Conservation (phyloP, 2,329 filamentous ascomycete genomes). For the Nakataea oryzae region DNA sequence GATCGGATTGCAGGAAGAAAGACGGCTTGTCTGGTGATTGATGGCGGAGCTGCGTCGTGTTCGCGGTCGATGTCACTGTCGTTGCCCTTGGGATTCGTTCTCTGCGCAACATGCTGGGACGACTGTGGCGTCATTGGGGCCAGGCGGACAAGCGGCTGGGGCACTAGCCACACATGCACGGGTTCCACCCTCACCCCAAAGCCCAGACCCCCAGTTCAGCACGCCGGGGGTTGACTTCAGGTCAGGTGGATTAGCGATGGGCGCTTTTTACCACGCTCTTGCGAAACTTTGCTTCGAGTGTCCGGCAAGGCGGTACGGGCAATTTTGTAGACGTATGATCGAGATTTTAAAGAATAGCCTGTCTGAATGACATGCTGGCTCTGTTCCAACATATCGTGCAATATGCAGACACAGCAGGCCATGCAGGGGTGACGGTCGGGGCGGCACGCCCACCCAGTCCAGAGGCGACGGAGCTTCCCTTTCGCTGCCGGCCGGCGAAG, state of each 20-base stretch:
- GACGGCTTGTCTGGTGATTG: conserved; percentile 5
- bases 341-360: no score
- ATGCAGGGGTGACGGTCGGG: not conserved
- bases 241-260: no score
- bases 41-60: conserved; percentile 5
- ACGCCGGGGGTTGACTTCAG: no score
- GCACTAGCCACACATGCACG: not conserved
- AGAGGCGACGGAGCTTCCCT: not conserved
- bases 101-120: not conserved
- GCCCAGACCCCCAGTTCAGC: no score
- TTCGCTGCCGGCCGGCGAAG: not conserved
- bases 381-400: not conserved
- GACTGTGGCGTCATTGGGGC: conserved; percentile 1
- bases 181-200: not conserved
- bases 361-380: not conserved
- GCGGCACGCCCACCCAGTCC: no score
- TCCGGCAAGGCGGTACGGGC: no score
- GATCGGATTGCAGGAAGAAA: not conserved
- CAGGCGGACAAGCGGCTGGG: not conserved
- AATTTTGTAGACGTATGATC: no score
- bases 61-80: not conserved
- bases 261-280: no score
- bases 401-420: not conserved
- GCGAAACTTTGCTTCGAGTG: no score
- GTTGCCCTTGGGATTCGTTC: conserved; percentile 1